Base-by-base conservation (phyloP, 805 yeast species). In the Metschnikowia lochheadii region DNA sequence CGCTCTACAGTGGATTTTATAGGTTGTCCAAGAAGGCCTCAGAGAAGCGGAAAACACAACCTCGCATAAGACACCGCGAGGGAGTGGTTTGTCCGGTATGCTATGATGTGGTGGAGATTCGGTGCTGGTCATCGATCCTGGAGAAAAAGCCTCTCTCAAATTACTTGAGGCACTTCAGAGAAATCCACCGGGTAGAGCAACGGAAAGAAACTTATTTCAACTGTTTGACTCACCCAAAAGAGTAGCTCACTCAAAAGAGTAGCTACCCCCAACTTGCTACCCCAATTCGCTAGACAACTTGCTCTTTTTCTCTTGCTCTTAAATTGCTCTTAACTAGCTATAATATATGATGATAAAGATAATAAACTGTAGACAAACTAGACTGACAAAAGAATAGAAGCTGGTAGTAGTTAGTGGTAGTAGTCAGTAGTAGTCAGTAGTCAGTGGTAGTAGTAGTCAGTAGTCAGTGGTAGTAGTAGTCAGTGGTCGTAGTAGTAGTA, bases 21-120 rank as follows among this genome's bases (percentile, higher is more conserved):
- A 46, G 36, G 29, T 52, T 57, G 13, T 42, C 54, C 34, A 66
- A 66, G 51, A 54, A 52, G 40, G 51, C 51, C 10, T 56, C 47
- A n/a, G 47, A 48, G 13, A 41, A 46, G 11, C 52, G 69, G 17
- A 62, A 54, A 14, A 61, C 69, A 5, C 44, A 40, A 20, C 60
- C 69, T 6, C 63, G 62, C 13, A 40, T 48, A 13, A 54, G 61
- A 23, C 39, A 44, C 8, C 61, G 62, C 44, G 60, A 60, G 33
- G 66, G 66, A 7, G 66, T 65, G 3, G 61, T 64, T 36, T 68
- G 72, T 49, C 72, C 69, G 2, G 64, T 59, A 18, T 66, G 70
- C 49, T 58, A 54, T 38, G 57, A 59, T 2, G 56, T 61, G 40
- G 51, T 63, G 15, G 68, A 64, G 46, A 55, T 59, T 6, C 50